phyloP scores from a whole-genome alignment of 2,329 filamentous ascomycete species.

The Neonectria sp. region DNA sequence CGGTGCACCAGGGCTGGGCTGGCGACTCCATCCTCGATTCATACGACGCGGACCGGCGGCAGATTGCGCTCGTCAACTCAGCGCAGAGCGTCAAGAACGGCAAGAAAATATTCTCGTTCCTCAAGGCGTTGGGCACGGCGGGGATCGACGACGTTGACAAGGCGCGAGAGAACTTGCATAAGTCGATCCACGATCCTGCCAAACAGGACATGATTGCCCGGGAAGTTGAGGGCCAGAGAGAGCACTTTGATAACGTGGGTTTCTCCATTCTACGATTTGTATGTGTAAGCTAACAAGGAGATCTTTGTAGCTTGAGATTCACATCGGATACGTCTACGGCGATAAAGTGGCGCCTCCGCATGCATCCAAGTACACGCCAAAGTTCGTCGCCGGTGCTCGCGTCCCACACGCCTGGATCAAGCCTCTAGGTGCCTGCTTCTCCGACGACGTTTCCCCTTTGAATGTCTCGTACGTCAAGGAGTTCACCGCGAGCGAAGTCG shows the following conservation, averaged over 20 bases:
- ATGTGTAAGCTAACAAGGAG: neutral
- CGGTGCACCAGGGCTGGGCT: slow-evolving; percentile 52
- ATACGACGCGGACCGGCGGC: slow-evolving; percentile 56
- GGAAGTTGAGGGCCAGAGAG: slow-evolving; percentile 54
- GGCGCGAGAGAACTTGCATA: slow-evolving; percentile 36
- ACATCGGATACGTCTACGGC: slow-evolving; percentile 62
- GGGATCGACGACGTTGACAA: slow-evolving; percentile 45
- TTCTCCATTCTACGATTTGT: neutral
- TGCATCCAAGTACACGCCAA: slow-evolving; percentile 55
- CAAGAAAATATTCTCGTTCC: slow-evolving; percentile 57
- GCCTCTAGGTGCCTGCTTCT: slow-evolving; percentile 16
- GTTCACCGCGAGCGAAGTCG: neutral
- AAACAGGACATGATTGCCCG: slow-evolving; percentile 50
- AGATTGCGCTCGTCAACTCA: slow-evolving; percentile 57
- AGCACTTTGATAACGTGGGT: slow-evolving; percentile 58
- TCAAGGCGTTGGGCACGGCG: slow-evolving; percentile 56
- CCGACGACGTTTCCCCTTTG: slow-evolving; percentile 1
- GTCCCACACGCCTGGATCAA: slow-evolving; percentile 59
- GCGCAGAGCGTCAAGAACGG: slow-evolving; percentile 62
- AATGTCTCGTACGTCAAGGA: slow-evolving; percentile 22
- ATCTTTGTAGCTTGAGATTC: slow-evolving; percentile 51
- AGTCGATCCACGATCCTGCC: slow-evolving; percentile 42
- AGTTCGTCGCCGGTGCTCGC: slow-evolving; percentile 56
- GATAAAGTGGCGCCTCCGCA: slow-evolving; percentile 49
- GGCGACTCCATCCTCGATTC: slow-evolving; percentile 50